phyloP scores from a whole-genome alignment of 2,329 filamentous ascomycete genomes.

The Penicillium nordicum region DNA sequence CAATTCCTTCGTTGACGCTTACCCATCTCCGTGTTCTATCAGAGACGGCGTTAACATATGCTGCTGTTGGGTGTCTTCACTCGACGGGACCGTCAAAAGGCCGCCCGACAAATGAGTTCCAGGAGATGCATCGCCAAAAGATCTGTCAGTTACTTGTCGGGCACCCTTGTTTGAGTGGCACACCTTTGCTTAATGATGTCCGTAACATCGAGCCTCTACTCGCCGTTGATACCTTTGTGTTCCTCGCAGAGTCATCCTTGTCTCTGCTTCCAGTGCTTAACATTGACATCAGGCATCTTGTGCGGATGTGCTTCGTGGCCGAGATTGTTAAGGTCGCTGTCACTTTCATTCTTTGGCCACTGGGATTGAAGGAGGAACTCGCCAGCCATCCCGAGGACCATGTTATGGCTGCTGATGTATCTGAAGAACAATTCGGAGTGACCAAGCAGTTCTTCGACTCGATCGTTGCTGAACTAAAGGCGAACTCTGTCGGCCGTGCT shows the following conservation, averaged over 20 bases:
- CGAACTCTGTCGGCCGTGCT: conserved; percentile 35
- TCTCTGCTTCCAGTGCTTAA: conserved; percentile 65
- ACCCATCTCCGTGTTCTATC: conserved; percentile 84
- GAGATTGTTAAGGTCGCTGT: conserved; percentile 81
- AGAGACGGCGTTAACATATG: conserved; percentile 83
- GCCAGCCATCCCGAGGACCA: conserved; percentile 29
- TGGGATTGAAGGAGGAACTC: conserved; percentile 36
- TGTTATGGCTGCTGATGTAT: conserved; percentile 26
- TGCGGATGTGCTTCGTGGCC: conserved; percentile 83
- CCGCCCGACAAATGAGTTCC: conserved; percentile 61
- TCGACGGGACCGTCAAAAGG: conserved; percentile 56
- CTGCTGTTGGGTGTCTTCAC: conserved; percentile 69
- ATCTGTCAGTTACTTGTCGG: conserved; percentile 71
- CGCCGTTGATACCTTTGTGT: conserved; percentile 46
- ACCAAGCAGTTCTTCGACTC: conserved; percentile 39
- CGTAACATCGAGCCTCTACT: conserved; percentile 42
- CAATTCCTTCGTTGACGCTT: conserved; percentile 76
- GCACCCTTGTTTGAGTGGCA: conserved; percentile 41
- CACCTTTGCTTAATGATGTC: conserved; percentile 34
- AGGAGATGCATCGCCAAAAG: conserved; percentile 66
- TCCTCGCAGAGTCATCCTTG: conserved; percentile 75
- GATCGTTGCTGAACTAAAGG: conserved; percentile 36
- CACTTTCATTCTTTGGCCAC: conserved; percentile 47
- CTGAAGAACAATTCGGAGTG: conserved; percentile 27
- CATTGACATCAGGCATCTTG: conserved; percentile 72